phyloP scores from a whole-genome alignment of 495 filamentous ascomycete species.

The Xylona heveae region DNA sequence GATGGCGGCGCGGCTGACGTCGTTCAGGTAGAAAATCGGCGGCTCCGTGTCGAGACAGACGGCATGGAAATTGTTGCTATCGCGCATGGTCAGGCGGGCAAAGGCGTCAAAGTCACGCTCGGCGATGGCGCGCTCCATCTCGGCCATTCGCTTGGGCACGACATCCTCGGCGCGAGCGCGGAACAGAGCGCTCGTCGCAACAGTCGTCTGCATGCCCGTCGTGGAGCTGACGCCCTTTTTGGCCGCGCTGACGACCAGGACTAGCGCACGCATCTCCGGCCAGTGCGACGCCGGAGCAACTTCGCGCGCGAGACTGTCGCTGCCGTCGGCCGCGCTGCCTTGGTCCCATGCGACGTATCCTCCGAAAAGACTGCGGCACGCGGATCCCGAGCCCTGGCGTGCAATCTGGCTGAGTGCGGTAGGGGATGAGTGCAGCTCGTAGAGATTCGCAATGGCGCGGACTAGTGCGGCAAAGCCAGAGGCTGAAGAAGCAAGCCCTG shows the following conservation, averaged over 20 bases:
- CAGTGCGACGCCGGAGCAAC: conserved; percentile 74
- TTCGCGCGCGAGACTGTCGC: conserved; percentile 65
- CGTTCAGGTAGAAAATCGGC: conserved; percentile 97
- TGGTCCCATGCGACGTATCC: conserved; percentile 90
- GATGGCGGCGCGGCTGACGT: conserved; percentile 68
- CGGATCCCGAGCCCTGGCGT: conserved; percentile 86
- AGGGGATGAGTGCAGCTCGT: conserved; percentile 56
- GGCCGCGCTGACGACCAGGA: conserved; percentile 73
- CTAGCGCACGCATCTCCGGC: conserved; percentile 81
- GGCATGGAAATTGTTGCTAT: conserved; percentile 92
- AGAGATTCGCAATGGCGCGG: conserved; percentile 78
- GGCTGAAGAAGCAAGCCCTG: conserved; percentile 81
- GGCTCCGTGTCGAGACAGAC: conserved; percentile 86
- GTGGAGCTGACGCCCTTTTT: conserved; percentile 91
- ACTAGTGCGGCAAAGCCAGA: conserved; percentile 92
- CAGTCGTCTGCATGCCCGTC: conserved; percentile 90
- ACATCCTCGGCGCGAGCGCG: conserved; percentile 42
- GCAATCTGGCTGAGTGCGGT: conserved; percentile 72
- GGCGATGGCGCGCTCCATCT: conserved; percentile 64
- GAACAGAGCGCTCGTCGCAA: conserved; percentile 70
- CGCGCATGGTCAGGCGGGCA: conserved; percentile 78
- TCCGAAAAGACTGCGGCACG: conserved; percentile 77
- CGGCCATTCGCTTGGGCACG: conserved; percentile 67
- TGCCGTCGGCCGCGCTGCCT: conserved; percentile 49
- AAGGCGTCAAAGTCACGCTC: conserved; percentile 69